Evolutionary conservation across 495 filamentous ascomycete species (phyloP), one percentile per base, ranked within the genome.

Genomic region (Tuber calosporum): DNA sequence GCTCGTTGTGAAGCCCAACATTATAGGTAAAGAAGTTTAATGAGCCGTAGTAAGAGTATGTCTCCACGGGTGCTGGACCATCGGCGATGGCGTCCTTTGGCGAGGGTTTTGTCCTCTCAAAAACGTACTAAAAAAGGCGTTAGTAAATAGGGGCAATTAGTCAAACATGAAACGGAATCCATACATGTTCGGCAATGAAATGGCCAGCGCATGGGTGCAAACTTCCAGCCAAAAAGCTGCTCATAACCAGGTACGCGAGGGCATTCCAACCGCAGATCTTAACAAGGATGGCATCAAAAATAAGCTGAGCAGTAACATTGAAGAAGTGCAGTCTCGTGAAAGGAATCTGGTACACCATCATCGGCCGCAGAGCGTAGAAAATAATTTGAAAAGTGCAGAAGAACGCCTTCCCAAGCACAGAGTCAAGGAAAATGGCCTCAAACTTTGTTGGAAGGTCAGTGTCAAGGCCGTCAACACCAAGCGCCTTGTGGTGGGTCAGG

Each of bases 351-450:
- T 96, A 96, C 77, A 99, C 87, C 84, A 94, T 90, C 90, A 97
- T 96, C 70, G 96, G 96, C 6, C 96, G 93, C n/a, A 99, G 81
- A 81, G 96, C 96, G 86, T 99, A 99, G 88, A 99, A 99, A 81
- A 99, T 86, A 82, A 99, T 97, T 84, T 99, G 96, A 85, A 97
- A 98, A 78, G 96, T 98, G 86, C 92, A 96, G 88, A 99, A 99
- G 87, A 99, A 98, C 75, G 96, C 91, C 83, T 99, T 99, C 79
- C 96, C 96, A 26, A 94, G 87, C 81, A 99, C 87, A n/a, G 93
- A 96, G 86, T 97, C 91, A 75, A 99, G 90, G 83, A 98, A 90
- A 82, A 97, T 83, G 78, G 93, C 96, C 85, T 99, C 96, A 66
- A 96, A 82, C 74, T 91, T 87, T 40, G 96, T 98, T 15, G 96